Conservation (phyloP, 495 filamentous ascomycete genomes). For the Aspergillus kassunensis region DNA sequence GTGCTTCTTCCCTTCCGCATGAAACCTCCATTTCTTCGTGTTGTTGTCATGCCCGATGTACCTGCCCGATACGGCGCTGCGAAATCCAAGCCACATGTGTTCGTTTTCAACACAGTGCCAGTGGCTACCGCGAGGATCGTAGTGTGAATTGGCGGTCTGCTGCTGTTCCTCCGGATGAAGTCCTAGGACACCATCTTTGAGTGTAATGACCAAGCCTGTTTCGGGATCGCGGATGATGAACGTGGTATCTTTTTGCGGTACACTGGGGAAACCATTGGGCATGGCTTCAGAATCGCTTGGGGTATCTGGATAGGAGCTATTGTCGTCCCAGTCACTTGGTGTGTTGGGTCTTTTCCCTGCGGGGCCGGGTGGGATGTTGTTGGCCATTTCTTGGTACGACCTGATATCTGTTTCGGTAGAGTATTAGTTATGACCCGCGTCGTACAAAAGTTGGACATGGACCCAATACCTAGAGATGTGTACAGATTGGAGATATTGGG, state of each 20-base stretch:
- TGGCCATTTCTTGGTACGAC: too few relatives aligned
- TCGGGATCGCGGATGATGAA: not conserved
- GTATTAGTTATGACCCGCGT: too few relatives aligned
- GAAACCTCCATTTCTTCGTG: not conserved
- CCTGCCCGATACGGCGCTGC: not conserved
- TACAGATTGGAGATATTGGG: too few relatives aligned
- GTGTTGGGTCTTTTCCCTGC: too few relatives aligned
- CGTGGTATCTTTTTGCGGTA: not conserved
- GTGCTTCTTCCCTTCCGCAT: not conserved
- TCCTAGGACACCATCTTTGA: not conserved
- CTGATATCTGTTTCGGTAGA: too few relatives aligned
- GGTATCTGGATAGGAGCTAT: too few relatives aligned
- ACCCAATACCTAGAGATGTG: too few relatives aligned
- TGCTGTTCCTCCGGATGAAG: not conserved
- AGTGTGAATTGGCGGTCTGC: not conserved
- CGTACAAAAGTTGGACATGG: too few relatives aligned
- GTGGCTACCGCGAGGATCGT: not conserved
- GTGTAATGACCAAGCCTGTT: not conserved
- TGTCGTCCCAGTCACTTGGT: too few relatives aligned
- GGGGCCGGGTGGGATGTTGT: too few relatives aligned
- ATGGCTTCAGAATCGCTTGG: too few relatives aligned
- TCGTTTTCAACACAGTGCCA: not conserved
- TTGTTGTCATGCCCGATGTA: not conserved
- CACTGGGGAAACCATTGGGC: too few relatives aligned
- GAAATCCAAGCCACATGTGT: not conserved